Base-by-base conservation (phyloP, 2,329 filamentous ascomycete genomes). In the Lasiodiplodia hormozganensis region DNA sequence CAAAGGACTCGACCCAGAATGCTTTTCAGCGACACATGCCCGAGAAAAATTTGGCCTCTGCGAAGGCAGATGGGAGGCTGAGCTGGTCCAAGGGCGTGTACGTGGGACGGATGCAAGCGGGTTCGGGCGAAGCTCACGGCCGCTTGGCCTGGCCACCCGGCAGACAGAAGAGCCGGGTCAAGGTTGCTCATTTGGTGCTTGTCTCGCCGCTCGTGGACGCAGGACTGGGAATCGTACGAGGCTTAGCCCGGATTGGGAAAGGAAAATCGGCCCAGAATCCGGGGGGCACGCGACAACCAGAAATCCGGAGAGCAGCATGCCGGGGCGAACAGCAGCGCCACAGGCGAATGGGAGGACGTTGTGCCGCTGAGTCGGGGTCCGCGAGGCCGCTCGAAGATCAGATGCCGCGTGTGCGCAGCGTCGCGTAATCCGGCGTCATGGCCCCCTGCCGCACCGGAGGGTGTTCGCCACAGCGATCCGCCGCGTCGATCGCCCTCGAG, bases 381-480 rank as follows among this genome's bases (percentile, higher is more conserved):
- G 57, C 57, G 60, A 64, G 60, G 60, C 60, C 52, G 43, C 60
- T 64, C 23, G 60, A 64, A 51, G 60, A 64, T 64, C 60, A 64
- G 43, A 31, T 64, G 60, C 60, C 60, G 60, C 36, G 60, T 52
- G 60, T 31, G 60, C 43, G 47, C 31, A 51, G 60, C 8, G 60
- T 64, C 60, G 60, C 60, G 60, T 64, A 64, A 64, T 64, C 60
- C 36, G 60, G 51, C 43, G 60, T 36, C 60, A 49, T 64, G 60
- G 12, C 43, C 60, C 60, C 60, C 28, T 60, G 56, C 40, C 47
- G 40, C 57, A 60, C 56, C 12, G 57, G 40, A 28, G 57, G 57
- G 40, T 47, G 60, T 64, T 64, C 60, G 60, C 60, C 60, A 64
- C 60, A 64, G 31, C 23, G 36, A 34, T 25, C 58, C 49, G 58